Conservation (phyloP, 2,329 filamentous ascomycete species). For the Tolypocladium album region DNA sequence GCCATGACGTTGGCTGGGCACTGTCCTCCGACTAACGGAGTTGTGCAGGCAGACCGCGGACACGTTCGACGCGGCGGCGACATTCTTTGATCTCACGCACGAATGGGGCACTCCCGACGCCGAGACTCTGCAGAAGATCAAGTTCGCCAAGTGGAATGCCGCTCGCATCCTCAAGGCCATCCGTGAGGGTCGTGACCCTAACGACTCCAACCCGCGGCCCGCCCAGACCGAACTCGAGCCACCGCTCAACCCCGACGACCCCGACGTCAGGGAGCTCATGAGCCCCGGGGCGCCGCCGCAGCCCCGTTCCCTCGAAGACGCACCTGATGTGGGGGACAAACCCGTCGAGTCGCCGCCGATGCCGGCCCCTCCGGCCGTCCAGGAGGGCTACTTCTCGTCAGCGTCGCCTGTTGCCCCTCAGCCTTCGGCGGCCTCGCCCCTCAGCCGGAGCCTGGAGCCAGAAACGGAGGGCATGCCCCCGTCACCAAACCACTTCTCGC, state of each 20-base stretch:
- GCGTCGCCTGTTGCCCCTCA: conserved; percentile 6
- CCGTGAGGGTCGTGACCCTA: conserved; percentile 84
- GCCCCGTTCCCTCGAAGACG: conserved; percentile 42
- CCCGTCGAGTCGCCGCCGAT: conserved; percentile 12
- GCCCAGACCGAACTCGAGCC: conserved; percentile 29
- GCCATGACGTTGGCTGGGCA: not conserved
- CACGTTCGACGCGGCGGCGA: conserved; percentile 85
- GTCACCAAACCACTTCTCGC: not conserved
- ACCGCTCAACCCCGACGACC: conserved; percentile 50
- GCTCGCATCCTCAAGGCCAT: conserved; percentile 82
- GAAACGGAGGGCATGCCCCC: not conserved
- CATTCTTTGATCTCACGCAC: conserved; percentile 78
- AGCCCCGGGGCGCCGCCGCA: conserved; percentile 21
- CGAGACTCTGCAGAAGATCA: conserved; percentile 77
- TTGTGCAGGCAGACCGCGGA: conserved; percentile 70
- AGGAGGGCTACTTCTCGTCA: conserved; percentile 23
- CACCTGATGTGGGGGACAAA: conserved; percentile 30
- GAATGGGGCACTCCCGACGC: conserved; percentile 71
- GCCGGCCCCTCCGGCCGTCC: conserved; percentile 12
- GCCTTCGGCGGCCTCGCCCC: conserved; percentile 22
- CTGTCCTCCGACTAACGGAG: not conserved
- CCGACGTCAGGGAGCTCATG: conserved; percentile 44
- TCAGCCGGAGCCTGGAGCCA: conserved; percentile 16
- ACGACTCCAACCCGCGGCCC: conserved; percentile 71
- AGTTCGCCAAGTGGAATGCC: conserved; percentile 94